Percentiles rank a stretch among this genome's conserved stretches.
These are phyloP conservation scores for Crotalaria pallida DNA, from an alignment of 306 rosid genomes.

Conservation along the genomic window DNA sequence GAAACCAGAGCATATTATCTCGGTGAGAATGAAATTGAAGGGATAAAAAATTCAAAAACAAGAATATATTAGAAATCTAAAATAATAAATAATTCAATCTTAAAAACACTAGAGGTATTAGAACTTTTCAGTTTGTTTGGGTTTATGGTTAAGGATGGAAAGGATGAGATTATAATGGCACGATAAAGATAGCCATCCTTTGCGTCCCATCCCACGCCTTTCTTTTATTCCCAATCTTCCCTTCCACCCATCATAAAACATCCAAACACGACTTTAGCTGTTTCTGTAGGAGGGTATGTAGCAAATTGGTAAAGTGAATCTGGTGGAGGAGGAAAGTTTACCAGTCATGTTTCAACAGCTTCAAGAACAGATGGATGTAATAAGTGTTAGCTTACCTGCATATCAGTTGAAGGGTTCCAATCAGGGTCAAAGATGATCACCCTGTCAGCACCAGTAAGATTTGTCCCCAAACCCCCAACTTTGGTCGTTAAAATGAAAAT, in stretches of 20 bases:
- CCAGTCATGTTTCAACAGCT: conserved; percentile 11
- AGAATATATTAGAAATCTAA: not conserved
- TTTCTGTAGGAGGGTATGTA: not conserved
- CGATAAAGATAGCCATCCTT: not conserved
- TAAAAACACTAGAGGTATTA: conserved; percentile 11
- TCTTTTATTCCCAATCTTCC: not conserved
- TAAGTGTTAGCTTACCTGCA: conserved; percentile 54
- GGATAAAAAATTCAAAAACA: conserved; percentile 14
- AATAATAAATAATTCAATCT: not conserved
- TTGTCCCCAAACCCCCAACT: conserved; percentile 98
- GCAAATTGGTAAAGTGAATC: conserved; percentile 9
- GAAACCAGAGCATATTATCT: conserved; percentile 13
- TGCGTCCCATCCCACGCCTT: not conserved
- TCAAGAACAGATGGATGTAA: not conserved
- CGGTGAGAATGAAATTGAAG: conserved; percentile 6
- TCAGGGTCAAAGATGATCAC: conserved; percentile 94
- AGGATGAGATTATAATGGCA: not conserved
- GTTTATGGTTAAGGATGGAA: not conserved
- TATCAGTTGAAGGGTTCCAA: conserved; percentile 97
- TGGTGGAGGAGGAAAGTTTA: conserved; percentile 5
- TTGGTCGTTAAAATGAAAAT: conserved; percentile 88
- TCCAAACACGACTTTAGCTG: not conserved
- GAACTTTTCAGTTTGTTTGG: not conserved
- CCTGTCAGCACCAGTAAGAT: conserved; percentile 91
- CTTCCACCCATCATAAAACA: not conserved